phyloP scores from a whole-genome alignment of 176 grass and related monocot genomes.

The Carex scoparia region DNA sequence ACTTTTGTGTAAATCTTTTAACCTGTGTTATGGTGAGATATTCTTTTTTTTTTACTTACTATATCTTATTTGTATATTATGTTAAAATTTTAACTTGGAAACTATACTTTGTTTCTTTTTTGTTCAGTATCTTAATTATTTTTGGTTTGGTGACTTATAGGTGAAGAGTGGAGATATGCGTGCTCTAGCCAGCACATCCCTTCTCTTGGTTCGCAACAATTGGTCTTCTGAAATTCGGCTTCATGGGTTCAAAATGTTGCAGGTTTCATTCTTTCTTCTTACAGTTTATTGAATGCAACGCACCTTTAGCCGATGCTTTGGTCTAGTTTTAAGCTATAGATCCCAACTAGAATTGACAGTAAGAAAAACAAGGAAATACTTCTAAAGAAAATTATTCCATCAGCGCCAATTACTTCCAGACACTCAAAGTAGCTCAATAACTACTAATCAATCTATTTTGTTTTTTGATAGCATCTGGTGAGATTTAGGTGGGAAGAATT shows the following conservation, averaged over 20 bases:
- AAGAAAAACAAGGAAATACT: neutral
- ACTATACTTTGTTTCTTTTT: neutral
- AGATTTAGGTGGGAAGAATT: conserved; percentile 97
- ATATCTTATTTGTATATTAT: neutral
- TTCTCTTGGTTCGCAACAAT: conserved; percentile 78
- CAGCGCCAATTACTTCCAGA: conserved; percentile 1
- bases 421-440: conserved; percentile 10
- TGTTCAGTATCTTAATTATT: neutral
- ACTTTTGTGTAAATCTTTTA: neutral
- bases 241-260: conserved; percentile 96
- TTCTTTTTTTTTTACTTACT: neutral
- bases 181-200: conserved; percentile 63
- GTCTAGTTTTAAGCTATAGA: neutral
- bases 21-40: neutral
- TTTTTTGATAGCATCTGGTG: conserved; percentile 74
- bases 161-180: conserved; percentile 71
- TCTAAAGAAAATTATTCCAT: neutral
- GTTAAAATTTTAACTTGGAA: neutral
- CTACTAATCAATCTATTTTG: conserved; percentile 31
- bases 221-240: conserved; percentile 77
- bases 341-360: neutral
- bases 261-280: conserved; percentile 40
- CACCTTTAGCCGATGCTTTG: neutral
- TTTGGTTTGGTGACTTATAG: conserved; percentile 35
- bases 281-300: neutral